Evolutionary conservation across 441 rosid species (phyloP).

Genomic region (Daphne laureola): DNA sequence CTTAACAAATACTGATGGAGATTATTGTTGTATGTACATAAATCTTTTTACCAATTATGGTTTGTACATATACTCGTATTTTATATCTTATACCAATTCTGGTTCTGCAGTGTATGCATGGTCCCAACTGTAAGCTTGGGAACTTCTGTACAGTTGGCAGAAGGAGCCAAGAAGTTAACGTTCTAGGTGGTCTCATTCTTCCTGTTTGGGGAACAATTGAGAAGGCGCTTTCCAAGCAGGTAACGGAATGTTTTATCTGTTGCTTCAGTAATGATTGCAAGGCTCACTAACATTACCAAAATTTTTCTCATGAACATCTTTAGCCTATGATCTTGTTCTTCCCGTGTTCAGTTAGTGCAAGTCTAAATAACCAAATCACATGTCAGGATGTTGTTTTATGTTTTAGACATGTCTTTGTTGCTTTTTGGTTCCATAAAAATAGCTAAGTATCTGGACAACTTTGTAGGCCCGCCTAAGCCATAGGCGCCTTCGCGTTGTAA

Average conservation of each 20-base stretch:
- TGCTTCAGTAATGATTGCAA: conserved; percentile 5
- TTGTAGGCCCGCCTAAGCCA: conserved; percentile 83
- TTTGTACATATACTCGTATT: conserved; percentile 12
- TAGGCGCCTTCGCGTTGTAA: conserved; percentile 85
- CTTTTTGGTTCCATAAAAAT: background rate
- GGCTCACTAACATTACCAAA: background rate
- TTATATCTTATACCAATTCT: too few relatives aligned
- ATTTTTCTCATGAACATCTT: too few relatives aligned
- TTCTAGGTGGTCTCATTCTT: conserved; percentile 96
- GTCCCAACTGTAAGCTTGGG: conserved; percentile 88
- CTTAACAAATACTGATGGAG: too few relatives aligned
- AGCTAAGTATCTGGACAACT: conserved; percentile 11
- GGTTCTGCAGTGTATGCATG: conserved; percentile 91
- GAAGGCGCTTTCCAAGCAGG: conserved; percentile 97
- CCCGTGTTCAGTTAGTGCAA: too few relatives aligned
- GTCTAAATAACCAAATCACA: too few relatives aligned
- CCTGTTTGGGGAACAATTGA: conserved; percentile 98
- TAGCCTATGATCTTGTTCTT: too few relatives aligned
- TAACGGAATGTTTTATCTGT: conserved; percentile 14
- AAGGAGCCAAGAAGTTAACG: conserved; percentile 89
- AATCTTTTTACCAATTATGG: too few relatives aligned
- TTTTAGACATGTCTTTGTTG: too few relatives aligned
- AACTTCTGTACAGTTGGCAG: conserved; percentile 91
- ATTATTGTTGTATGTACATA: too few relatives aligned
- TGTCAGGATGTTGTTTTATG: too few relatives aligned